phyloP scores from a whole-genome alignment of 2,329 filamentous ascomycete genomes.

The Pseudogymnoascus sp. region DNA sequence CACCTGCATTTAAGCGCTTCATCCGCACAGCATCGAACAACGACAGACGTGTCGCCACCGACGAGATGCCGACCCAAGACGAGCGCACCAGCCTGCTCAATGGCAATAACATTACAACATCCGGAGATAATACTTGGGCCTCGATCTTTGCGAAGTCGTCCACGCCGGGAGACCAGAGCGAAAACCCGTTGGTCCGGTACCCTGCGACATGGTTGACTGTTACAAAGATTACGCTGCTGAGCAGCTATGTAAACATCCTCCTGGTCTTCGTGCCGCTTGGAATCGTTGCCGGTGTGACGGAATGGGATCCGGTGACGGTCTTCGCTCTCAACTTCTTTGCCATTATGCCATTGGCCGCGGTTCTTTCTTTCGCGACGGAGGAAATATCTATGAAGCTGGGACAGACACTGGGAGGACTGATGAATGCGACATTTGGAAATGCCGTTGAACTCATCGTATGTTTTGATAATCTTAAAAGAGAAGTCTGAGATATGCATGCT shows the following conservation, averaged over 20 bases:
- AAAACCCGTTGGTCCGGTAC: conserved; percentile 22
- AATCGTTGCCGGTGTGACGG: conserved; percentile 53
- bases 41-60: neutral
- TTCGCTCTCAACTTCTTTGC: conserved; percentile 53
- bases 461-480: conserved; percentile 9
- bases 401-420: conserved; percentile 47
- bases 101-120: conserved; percentile 14
- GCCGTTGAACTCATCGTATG: conserved; percentile 50
- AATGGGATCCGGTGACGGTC: conserved; percentile 44
- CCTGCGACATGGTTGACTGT: conserved; percentile 21
- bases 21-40: neutral
- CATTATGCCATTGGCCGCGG: conserved; percentile 46
- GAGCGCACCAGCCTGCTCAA: conserved; percentile 23
- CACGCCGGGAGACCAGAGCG: conserved; percentile 24
- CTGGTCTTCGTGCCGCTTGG: conserved; percentile 71
- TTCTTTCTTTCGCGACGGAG: conserved; percentile 50
- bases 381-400: conserved; percentile 47
- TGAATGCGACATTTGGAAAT: conserved; percentile 43
- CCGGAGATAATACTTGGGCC: conserved; percentile 13
- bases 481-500: neutral
- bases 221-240: conserved; percentile 28
- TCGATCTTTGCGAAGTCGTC: conserved; percentile 19
- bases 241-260: conserved; percentile 62
- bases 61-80: conserved; percentile 15
- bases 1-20: neutral